Evolutionary conservation across 1,284 basidiomycete genomes (phyloP).

Genomic region (Cutaneotrichosporon mucoides): DNA sequence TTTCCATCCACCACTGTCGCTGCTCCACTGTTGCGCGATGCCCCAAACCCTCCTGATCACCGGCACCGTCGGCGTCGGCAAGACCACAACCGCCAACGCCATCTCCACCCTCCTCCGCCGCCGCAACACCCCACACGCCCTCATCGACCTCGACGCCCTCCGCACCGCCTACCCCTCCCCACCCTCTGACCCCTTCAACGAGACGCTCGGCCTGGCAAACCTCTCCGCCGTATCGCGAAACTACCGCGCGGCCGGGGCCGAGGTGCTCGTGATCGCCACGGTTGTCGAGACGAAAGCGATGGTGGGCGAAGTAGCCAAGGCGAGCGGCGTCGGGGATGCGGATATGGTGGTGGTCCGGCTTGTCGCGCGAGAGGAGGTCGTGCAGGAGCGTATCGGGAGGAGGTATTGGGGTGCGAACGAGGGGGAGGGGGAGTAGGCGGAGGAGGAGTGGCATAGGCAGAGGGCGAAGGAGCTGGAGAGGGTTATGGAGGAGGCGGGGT

Average conservation of each 20-base stretch:
- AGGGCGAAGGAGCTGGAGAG: slow-evolving; percentile 5
- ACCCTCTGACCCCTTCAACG: not conserved
- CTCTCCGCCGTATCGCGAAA: not conserved
- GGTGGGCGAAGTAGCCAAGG: not conserved
- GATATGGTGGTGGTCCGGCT: slow-evolving; percentile 1
- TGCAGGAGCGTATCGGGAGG: not conserved
- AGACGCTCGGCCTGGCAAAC: not conserved
- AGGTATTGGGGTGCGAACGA: not conserved
- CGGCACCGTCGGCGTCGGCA: slow-evolving; percentile 5
- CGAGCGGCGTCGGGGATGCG: not conserved
- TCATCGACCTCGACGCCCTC: slow-evolving; percentile 4
- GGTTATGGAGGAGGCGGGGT: not conserved
- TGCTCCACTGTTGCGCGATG: not conserved
- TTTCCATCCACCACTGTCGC: no score
- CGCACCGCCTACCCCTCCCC: not conserved
- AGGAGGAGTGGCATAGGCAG: not conserved
- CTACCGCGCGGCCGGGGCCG: slow-evolving; percentile 1
- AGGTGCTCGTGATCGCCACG: slow-evolving; percentile 1
- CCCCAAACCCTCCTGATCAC: slow-evolving; percentile 3
- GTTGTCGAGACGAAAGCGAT: not conserved
- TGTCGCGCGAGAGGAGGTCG: not conserved
- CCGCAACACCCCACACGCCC: slow-evolving; percentile 1
- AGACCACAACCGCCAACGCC: slow-evolving; percentile 4
- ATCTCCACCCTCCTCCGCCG: not conserved
- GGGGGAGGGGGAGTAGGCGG: not conserved